phyloP scores from a whole-genome alignment of 2,329 filamentous ascomycete genomes.

The Fusarium sacchari region DNA sequence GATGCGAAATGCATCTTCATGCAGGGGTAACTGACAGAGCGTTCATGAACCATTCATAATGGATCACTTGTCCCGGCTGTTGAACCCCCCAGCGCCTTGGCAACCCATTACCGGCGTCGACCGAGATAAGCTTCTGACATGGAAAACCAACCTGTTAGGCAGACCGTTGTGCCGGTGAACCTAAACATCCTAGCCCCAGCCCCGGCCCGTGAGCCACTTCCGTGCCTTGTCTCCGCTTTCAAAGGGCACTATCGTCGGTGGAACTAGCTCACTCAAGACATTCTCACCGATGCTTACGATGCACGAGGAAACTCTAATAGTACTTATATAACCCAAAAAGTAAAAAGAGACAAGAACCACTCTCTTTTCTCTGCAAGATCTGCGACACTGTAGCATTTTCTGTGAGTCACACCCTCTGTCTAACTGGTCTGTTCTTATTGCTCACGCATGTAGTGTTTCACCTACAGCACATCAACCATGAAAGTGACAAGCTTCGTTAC shows the following conservation, averaged over 20 bases:
- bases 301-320: not conserved
- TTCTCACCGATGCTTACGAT: not conserved
- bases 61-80: not conserved
- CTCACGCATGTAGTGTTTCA: not conserved
- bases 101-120: not conserved
- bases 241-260: not conserved
- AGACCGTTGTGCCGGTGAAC: not conserved
- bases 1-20: not conserved
- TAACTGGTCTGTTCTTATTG: not conserved
- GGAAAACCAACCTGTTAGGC: not conserved
- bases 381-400: not conserved
- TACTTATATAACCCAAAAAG: not conserved
- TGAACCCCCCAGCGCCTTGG: not conserved
- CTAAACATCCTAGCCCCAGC: not conserved
- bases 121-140: not conserved
- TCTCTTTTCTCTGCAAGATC: not conserved
- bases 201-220: not conserved
- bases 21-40: not conserved
- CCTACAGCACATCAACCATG: not conserved
- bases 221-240: not conserved
- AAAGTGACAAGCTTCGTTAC: slow-evolving; percentile 1
- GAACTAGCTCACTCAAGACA: not conserved
- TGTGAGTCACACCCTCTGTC: not conserved
- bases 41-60: not conserved
- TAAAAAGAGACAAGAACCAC: not conserved